Base-by-base conservation (phyloP, 1,284 basidiomycete genomes). In the Sutorius eximius region DNA sequence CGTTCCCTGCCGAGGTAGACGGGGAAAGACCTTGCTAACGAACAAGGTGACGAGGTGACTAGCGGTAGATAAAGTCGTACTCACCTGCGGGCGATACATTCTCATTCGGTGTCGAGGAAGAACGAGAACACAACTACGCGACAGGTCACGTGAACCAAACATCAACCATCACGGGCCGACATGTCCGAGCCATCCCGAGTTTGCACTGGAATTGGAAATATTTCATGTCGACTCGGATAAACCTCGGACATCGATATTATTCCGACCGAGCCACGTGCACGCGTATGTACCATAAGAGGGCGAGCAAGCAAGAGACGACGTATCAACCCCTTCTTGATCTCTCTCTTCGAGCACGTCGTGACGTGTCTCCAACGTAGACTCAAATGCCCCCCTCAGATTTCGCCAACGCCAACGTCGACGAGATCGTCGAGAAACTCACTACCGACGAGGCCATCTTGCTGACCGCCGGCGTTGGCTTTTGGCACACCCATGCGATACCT, bases 381-480 rank as follows among this genome's bases (percentile, higher is more conserved):
- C 27, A 32, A 32, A 89, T 89, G 86, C 64, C 82, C 3, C 82
- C 82, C 13, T 87, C 87, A 22, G 83, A 86, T 64, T 87, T 89
- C 63, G 81, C 82, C 15, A 81, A 80, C 0, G 86, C 81, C 5
- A 70, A 84, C 63, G 74, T 89, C 50, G 74, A 81, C 56, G 76
- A 82, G 46, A 71, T 88, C 51, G 75, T 89, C 49, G 79, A 82
- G n/a, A 73, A 82, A 55, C 72, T 89, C 57, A 87, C 86, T 2
- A 84, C 80, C 0, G 85, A 88, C 40, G 87, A 89, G 63, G 82
- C 87, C 3, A 89, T 90, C 60, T 72, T 76, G 20, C 75, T 91
- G 27, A 85, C 82, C 13, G 84, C 85, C 5, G 89, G 88, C 34
- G 85, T 85, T 29, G 87, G 87, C 22, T 85, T 86, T 65, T 91